These are phyloP conservation scores for Naematelia aurantialba DNA, from an alignment of 768 basidiomycete genomes.

Conservation along the genomic window DNA sequence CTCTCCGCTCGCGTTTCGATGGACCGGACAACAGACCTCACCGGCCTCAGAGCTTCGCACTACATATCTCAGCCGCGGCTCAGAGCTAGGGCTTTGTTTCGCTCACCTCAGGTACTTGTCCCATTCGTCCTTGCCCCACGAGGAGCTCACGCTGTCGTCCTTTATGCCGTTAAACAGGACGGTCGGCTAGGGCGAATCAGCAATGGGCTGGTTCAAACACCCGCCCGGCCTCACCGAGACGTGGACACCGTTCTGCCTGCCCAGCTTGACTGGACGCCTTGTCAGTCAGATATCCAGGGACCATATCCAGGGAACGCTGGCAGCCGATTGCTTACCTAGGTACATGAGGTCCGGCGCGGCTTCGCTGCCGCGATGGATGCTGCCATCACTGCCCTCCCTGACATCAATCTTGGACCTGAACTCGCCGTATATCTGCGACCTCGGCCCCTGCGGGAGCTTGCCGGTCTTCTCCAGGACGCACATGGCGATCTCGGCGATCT, in stretches of 20 bases:
- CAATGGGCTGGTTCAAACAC: neutral
- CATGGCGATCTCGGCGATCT: constrained; percentile 55
- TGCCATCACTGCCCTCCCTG: constrained; percentile 51
- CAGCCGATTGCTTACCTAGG: constrained; percentile 59
- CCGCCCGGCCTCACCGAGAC: constrained; percentile 66
- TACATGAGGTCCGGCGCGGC: constrained; percentile 86
- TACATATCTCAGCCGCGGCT: neutral
- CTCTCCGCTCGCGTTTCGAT: too few relatives aligned
- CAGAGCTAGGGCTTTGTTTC: neutral
- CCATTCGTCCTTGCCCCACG: constrained; percentile 82
- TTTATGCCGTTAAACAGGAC: constrained; percentile 52
- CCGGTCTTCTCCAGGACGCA: constrained; percentile 29
- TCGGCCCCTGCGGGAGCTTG: constrained; percentile 58
- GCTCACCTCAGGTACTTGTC: constrained; percentile 60
- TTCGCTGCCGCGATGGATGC: constrained; percentile 73
- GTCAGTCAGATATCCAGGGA: constrained; percentile 5
- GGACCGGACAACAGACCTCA: too few relatives aligned
- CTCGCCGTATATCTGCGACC: constrained; percentile 56
- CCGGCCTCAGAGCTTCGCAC: neutral
- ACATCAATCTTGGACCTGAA: constrained; percentile 64
- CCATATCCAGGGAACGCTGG: neutral
- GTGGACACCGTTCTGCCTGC: constrained; percentile 85
- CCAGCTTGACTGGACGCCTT: constrained; percentile 71
- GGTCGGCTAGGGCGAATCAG: constrained; percentile 52
- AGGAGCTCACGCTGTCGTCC: constrained; percentile 69